phyloP scores from a whole-genome alignment of 805 yeast species.

The Scheffersomyces spartinae region DNA sequence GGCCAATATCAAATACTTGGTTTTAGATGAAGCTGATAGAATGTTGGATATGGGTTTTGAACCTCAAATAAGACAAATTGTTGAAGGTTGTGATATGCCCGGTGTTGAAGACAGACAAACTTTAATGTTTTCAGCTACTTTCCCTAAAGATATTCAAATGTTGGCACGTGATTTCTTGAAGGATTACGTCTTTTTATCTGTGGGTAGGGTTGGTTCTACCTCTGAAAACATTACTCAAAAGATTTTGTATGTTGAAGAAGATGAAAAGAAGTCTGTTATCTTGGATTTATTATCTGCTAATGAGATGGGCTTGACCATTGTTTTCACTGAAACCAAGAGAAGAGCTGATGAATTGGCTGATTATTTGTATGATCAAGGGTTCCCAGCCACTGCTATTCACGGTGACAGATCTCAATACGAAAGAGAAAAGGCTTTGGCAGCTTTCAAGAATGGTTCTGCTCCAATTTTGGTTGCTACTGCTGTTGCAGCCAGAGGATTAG shows the following conservation, averaged over 20 bases:
- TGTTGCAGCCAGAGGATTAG: slow-evolving; percentile 99
- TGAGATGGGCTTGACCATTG: slow-evolving; percentile 75
- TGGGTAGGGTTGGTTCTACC: slow-evolving; percentile 98
- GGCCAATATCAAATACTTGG: slow-evolving; percentile 82
- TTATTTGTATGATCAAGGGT: slow-evolving; percentile 75
- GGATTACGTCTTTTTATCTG: slow-evolving; percentile 90
- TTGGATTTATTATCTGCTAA: slow-evolving; percentile 75
- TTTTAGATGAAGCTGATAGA: slow-evolving; percentile 98
- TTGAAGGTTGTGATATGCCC: slow-evolving; percentile 98
- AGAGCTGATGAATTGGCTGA: slow-evolving; percentile 96
- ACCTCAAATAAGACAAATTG: slow-evolving; percentile 97
- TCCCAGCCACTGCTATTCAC: slow-evolving; percentile 97
- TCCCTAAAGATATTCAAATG: slow-evolving; percentile 96
- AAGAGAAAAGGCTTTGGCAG: slow-evolving; percentile 94
- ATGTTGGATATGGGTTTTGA: slow-evolving; percentile 99
- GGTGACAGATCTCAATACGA: slow-evolving; percentile 98
- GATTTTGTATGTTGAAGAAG: slow-evolving; percentile 82
- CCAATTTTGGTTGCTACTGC: slow-evolving; percentile 98
- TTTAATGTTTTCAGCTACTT: slow-evolving; percentile 96
- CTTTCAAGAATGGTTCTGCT: slow-evolving; percentile 85
- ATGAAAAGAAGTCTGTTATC: slow-evolving; percentile 82
- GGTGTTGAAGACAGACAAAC: slow-evolving; percentile 86
- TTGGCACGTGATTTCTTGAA: slow-evolving; percentile 95
- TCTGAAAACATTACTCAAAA: slow-evolving; percentile 97
- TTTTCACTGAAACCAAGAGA: slow-evolving; percentile 97